Evolutionary conservation across 768 basidiomycete genomes (phyloP), one percentile per base, ranked within the genome.

Genomic region (Amanita rubescens): DNA sequence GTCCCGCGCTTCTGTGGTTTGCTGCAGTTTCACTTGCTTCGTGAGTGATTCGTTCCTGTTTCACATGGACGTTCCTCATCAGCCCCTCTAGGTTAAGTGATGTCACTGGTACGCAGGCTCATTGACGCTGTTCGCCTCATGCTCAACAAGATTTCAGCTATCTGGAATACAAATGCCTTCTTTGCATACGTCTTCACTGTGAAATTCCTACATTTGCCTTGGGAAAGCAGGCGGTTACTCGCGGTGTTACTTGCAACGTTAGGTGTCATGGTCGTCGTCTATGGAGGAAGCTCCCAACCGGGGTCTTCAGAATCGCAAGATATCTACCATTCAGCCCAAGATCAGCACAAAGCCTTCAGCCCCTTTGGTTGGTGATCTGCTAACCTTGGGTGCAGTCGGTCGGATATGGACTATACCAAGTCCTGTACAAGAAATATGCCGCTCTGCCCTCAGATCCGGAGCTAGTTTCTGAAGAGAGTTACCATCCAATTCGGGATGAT

Each of bases 141-240:
- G n/a, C 51, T 66, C 53, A 59, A 22, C 24, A 37, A 46, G 33
- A 10, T 46, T 47, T 53, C 32, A 46, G 82, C 82, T 17, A 80
- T 93, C 24, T 92, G 89, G 83, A 94, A 95, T 63, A 84, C 87
- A 7, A 90, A 88, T 61, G 86, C 90, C 0, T 94, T 97, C 71
- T 94, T 92, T 67, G 88, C 90, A 5, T 98, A 97, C 64, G 65
- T 92, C 24, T 80, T 97, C 65, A 80, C 85, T n/a, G 81, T 94
- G 56, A 80, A 80, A 59, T 60, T 92, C 2, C 82, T 85, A 56
- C 70, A 76, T 19, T 69, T 81, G 22, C 71, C 74, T 58, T 85
- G 85, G 86, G 79, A 87, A 56, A 58, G 75, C 14, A 71, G 79
- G 42, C 84, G 79, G 39, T 68, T 93, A 30, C 63, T 79, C 22